These are phyloP conservation scores for Cryptococcus sp. DNA, from an alignment of 1,284 basidiomycete genomes.

Conservation along the genomic window DNA sequence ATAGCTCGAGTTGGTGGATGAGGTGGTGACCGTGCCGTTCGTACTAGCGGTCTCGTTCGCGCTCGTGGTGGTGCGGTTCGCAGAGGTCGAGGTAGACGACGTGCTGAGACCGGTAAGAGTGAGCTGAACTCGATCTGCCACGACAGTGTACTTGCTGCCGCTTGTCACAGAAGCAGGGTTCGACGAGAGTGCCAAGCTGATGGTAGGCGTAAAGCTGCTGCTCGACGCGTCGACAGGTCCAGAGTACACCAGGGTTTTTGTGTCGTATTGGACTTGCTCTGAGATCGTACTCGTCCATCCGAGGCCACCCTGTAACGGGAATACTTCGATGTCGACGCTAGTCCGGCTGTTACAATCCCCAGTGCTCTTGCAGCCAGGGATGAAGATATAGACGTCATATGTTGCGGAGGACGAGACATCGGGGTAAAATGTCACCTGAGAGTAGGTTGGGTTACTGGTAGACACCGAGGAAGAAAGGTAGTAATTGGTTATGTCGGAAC, in stretches of 20 bases:
- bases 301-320: conserved; percentile 67
- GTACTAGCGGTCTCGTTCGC: conserved; percentile 8
- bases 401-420: conserved; percentile 83
- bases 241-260: conserved; percentile 67
- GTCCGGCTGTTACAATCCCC: conserved; percentile 81
- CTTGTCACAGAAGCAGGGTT: conserved; percentile 64
- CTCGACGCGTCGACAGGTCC: conserved; percentile 77
- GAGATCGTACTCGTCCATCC: conserved; percentile 70
- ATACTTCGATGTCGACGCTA: conserved; percentile 77
- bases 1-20: conserved; percentile 23
- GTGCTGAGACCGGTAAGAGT: conserved; percentile 59
- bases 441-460: conserved; percentile 62
- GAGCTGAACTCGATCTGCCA: conserved; percentile 77
- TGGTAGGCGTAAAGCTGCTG: conserved; percentile 67
- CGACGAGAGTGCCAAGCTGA: conserved; percentile 68
- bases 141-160: conserved; percentile 69
- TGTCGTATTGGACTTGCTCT: conserved; percentile 72
- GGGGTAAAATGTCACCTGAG: conserved; percentile 84
- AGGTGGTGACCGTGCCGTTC: conserved; percentile 19
- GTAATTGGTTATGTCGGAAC: conserved; percentile 73
- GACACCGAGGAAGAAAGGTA: conserved; percentile 71
- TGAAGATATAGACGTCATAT: conserved; percentile 79
- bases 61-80: conserved; percentile 19
- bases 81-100: conserved; percentile 9
- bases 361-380: conserved; percentile 81